Conservation (phyloP, 306 rosid species). For the Biancaea sappan region DNA sequence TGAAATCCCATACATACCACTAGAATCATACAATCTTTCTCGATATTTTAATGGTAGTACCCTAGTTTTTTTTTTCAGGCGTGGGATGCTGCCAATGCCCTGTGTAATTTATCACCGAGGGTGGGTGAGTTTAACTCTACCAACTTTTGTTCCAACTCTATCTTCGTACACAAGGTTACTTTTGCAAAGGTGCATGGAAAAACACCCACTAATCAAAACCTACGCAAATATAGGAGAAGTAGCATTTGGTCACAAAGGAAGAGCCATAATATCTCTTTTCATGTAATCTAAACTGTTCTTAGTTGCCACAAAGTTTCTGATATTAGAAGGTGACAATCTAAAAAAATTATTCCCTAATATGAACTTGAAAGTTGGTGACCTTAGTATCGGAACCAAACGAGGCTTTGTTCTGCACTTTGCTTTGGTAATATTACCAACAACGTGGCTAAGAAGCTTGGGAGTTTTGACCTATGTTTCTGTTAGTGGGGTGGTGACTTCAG, state of each 20-base stretch:
- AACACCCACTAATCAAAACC: slow-evolving; percentile 39
- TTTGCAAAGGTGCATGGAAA: slow-evolving; percentile 57
- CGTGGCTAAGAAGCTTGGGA: slow-evolving; percentile 66
- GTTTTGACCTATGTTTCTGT: slow-evolving; percentile 61
- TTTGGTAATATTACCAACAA: slow-evolving; percentile 58
- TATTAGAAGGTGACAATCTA: no score
- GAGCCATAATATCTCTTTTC: no score
- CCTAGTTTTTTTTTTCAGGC: no score
- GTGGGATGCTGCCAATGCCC: slow-evolving; percentile 79
- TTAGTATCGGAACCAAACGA: no score
- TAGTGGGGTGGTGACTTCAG: slow-evolving; percentile 68
- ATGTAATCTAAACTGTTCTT: no score
- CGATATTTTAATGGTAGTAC: no score
- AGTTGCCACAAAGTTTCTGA: no score
- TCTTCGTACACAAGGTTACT: slow-evolving; percentile 73
- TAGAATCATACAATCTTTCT: no score
- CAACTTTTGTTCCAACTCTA: slow-evolving; percentile 48
- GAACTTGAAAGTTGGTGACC: no score
- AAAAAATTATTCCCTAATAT: no score
- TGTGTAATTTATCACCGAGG: slow-evolving; percentile 79
- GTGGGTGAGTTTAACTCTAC: slow-evolving; percentile 58
- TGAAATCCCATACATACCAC: no score
- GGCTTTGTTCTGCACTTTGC: slow-evolving; percentile 52
- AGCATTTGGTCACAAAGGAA: no score
- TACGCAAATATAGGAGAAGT: slow-evolving; percentile 52